Conservation (phyloP, 495 filamentous ascomycete genomes). For the Coniosporium apollinis region DNA sequence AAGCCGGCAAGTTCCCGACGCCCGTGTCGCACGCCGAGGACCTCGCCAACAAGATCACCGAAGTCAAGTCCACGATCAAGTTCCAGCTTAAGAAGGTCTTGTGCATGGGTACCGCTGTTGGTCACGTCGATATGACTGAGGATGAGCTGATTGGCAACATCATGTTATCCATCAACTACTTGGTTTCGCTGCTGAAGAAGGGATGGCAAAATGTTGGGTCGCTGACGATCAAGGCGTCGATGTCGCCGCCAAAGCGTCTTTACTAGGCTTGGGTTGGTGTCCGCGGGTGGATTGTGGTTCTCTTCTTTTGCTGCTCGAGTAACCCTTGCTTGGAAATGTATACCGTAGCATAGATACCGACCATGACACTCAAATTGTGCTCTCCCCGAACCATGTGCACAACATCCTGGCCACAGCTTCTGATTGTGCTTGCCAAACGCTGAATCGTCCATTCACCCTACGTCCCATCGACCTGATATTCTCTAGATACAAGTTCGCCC, state of each 20-base stretch:
- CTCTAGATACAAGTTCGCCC: no score
- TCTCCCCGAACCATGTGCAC: no score
- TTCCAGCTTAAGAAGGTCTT: slow-evolving; percentile 99
- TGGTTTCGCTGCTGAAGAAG: slow-evolving; percentile 97
- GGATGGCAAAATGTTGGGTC: slow-evolving; percentile 99
- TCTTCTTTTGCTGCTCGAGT: slow-evolving; percentile 6
- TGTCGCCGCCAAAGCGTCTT: slow-evolving; percentile 91
- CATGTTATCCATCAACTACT: slow-evolving; percentile 98
- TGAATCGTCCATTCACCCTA: no score
- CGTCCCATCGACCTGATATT: no score
- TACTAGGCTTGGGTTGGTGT: slow-evolving; percentile 52
- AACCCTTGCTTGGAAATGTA: slow-evolving; percentile 9
- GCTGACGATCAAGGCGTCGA: slow-evolving; percentile 98
- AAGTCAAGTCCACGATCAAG: slow-evolving; percentile 99
- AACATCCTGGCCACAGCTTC: no score
- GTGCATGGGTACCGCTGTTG: slow-evolving; percentile 96
- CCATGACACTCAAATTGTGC: no score
- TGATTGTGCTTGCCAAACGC: no score
- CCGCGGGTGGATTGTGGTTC: background rate
- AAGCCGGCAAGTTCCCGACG: slow-evolving; percentile 99
- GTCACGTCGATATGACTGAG: slow-evolving; percentile 92
- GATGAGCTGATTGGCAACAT: slow-evolving; percentile 94
- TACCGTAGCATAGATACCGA: no score
- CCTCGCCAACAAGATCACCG: slow-evolving; percentile 79
- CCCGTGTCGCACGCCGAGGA: slow-evolving; percentile 93